A percentile compares a stretch with the other conserved stretches of the same genome.
These are phyloP conservation scores for Aspergillus indologenus DNA, from an alignment of 495 filamentous ascomycete species.

Conservation along the genomic window DNA sequence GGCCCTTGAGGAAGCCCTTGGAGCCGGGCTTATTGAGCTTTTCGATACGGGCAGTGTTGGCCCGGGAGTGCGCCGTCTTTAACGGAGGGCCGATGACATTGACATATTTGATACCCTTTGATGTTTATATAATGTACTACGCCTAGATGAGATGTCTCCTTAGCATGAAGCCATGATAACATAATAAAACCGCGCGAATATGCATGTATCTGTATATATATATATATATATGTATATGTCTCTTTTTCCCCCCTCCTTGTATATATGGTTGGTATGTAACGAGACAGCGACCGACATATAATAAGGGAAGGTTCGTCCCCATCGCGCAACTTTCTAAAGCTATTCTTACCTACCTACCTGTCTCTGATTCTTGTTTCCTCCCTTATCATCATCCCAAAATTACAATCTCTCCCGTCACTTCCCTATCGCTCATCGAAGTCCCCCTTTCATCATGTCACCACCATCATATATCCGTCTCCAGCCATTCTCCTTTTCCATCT, in stretches of 20 bases:
- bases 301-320: neutral
- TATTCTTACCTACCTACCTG: neutral
- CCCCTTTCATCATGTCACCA: neutral
- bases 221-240: neutral
- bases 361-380: neutral
- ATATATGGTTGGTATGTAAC: too few relatives aligned
- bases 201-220: neutral
- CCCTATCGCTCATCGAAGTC: neutral
- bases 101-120: too few relatives aligned
- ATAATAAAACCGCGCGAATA: too few relatives aligned
- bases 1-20: conserved; percentile 74
- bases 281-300: neutral
- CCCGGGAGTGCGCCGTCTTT: conserved; percentile 60
- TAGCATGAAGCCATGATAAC: too few relatives aligned
- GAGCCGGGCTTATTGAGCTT: conserved; percentile 73
- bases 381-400: neutral
- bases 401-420: neutral
- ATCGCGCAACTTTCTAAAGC: neutral
- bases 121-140: too few relatives aligned
- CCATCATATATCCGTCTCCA: conserved; percentile 21
- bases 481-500: conserved; percentile 30
- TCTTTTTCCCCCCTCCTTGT: too few relatives aligned
- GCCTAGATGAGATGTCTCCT: too few relatives aligned
- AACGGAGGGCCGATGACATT: conserved; percentile 11
- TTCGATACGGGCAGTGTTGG: conserved; percentile 86